Evolutionary conservation across 2,329 filamentous ascomycete genomes (phyloP), one percentile per base, ranked within the genome.

Genomic region (Penicillium sp.): DNA sequence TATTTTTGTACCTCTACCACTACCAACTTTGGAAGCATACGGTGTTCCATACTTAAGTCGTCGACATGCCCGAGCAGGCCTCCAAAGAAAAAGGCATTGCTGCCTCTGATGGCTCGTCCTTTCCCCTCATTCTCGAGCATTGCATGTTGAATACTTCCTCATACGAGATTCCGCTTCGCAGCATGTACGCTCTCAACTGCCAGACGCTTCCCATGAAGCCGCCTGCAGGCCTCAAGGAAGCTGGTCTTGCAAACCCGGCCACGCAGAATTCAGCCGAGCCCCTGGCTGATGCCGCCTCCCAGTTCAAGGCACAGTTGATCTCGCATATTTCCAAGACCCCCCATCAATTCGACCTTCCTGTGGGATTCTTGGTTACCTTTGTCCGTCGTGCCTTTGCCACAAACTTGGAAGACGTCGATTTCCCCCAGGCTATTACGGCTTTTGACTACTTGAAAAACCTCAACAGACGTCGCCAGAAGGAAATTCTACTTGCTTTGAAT

Each of bases 181-280:
- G 83, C 60, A 87, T 87, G 82, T 87, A 87, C 73, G 80, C 81
- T 24, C 77, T 88, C 68, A 88, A 88, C 66, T 84, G 81, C 60
- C 79, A 81, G 18, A 57, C 71, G 47, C 71, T 72, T 56, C 68
- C 70, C 26, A 61, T 62, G 56, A 63, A 61, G 23, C 64, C 55
- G 50, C 65, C 59, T 28, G 51, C 56, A 28, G 55, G 61, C 58
- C 55, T 63, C 52, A 62, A 71, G 58, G 65, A 75, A 33, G 71
- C 74, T 26, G 66, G 69, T 33, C 66, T 70, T 66, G 62, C 75
- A 64, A 66, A 72, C 60, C 66, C 75, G 60, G 52, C 66, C 46
- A 56, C 61, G 45, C 57, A 49, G 40, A 55, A 47, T 33, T 65
- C 66, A 52, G 53, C 64, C 57, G 58, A 56, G 51, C 64, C 53